A percentile compares a stretch with the other conserved stretches of the same genome.
Evolutionary conservation across 1,284 basidiomycete species (phyloP).

Genomic region (Ganoderma leucocontextum): DNA sequence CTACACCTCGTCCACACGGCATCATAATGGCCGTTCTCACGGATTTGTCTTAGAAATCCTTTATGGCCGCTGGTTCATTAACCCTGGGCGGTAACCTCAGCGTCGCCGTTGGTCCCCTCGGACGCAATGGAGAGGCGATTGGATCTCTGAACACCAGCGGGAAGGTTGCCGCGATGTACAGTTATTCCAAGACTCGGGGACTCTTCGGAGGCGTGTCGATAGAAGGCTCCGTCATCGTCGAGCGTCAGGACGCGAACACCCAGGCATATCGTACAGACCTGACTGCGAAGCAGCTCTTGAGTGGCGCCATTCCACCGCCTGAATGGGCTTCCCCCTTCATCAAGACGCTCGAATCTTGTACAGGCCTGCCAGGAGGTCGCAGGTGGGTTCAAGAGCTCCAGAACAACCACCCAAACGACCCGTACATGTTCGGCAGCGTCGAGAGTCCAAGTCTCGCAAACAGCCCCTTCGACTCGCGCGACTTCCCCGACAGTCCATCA

Average conservation of each 20-base stretch:
- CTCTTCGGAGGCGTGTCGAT: conserved; percentile 87
- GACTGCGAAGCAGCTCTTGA: conserved; percentile 81
- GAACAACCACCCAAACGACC: conserved; percentile 34
- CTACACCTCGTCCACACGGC: conserved; percentile 6
- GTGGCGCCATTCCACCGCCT: conserved; percentile 78
- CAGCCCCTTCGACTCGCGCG: conserved; percentile 33
- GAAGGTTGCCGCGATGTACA: conserved; percentile 95
- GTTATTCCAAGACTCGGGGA: conserved; percentile 94
- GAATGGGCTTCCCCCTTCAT: conserved; percentile 81
- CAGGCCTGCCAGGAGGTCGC: conserved; percentile 72
- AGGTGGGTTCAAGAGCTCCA: conserved; percentile 72
- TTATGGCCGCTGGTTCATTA: conserved; percentile 95
- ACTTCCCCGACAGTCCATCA: conserved; percentile 19
- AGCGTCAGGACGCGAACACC: conserved; percentile 91
- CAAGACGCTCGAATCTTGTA: conserved; percentile 76
- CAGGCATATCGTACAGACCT: conserved; percentile 82
- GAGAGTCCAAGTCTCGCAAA: conserved; percentile 51
- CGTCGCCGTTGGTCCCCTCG: conserved; percentile 92
- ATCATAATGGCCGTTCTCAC: not conserved
- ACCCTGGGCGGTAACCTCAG: conserved; percentile 95
- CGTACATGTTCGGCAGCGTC: conserved; percentile 67
- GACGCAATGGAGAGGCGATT: conserved; percentile 93
- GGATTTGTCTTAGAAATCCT: conserved; percentile 69
- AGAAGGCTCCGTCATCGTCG: conserved; percentile 94
- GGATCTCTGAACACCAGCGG: conserved; percentile 90